phyloP scores from a whole-genome alignment of 164 flowering plant genomes.

The Aristolochia contorta region DNA sequence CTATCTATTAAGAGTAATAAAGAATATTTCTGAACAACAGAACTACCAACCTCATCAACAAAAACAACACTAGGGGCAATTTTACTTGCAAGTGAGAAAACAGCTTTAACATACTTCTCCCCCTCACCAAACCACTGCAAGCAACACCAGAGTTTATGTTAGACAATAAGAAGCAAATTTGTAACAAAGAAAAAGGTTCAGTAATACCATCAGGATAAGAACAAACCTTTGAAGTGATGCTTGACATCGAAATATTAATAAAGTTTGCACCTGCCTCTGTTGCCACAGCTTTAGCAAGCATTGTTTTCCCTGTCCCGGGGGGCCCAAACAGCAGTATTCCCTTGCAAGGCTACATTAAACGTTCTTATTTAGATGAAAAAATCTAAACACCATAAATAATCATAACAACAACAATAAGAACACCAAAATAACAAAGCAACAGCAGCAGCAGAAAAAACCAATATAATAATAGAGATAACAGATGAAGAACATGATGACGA shows the following conservation, averaged over 20 bases:
- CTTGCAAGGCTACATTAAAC: conserved; percentile 68
- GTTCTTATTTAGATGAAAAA: background rate
- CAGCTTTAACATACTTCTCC: conserved; percentile 37
- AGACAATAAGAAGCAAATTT: conserved; percentile 1
- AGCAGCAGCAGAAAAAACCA: too few species aligned
- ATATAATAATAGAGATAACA: background rate
- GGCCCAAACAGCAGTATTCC: conserved; percentile 96
- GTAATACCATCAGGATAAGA: background rate
- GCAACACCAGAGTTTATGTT: conserved; percentile 3
- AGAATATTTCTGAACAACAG: background rate
- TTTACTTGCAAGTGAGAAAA: conserved; percentile 35
- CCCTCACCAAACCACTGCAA: conserved; percentile 46
- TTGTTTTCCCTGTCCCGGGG: conserved; percentile 97
- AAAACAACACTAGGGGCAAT: conserved; percentile 36
- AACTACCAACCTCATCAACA: conserved; percentile 41
- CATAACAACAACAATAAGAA: background rate
- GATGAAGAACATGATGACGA: background rate
- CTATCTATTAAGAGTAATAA: background rate
- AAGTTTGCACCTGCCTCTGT: conserved; percentile 97
- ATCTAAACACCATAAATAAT: background rate
- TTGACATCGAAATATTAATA: conserved; percentile 94
- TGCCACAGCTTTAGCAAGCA: conserved; percentile 98
- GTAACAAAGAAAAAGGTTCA: background rate
- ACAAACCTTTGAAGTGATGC: conserved; percentile 84
- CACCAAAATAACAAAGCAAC: too few species aligned